Base-by-base conservation (phyloP, 495 filamentous ascomycete species). In the Penicillium paxilli region DNA sequence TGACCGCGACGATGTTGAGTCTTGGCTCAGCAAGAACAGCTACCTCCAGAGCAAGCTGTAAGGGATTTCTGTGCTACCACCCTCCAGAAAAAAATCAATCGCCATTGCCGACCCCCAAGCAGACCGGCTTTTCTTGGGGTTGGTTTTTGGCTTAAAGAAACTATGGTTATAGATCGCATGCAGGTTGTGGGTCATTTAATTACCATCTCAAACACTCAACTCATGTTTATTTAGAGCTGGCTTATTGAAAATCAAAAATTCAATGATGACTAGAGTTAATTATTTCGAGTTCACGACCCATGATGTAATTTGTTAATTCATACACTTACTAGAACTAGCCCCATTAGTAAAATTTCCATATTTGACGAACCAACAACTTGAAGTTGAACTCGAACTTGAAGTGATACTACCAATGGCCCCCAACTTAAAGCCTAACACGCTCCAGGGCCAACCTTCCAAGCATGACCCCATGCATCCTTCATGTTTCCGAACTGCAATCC, bases 21-120 rank as follows among this genome's bases (percentile, higher is more conserved):
- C 60, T 45, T 88, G 85, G 85, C 60, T 88, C 52, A 77, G 73
- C 71, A 67, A 76, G 57, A 81, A 85, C 62, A 75, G 77, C 51
- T 85, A 82, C 62, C 61, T 83, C 20, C 63, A 65, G 48, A 69
- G 70, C 47, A 77, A 76, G 72, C 69, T 78, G 33, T 78, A 59
- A 65, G 23, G 5, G 40, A 42, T 11, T 21, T n/a, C 10, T 23
- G 19, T n/a, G 8, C 21, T 23, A 23, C 30, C 11, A 23, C 0
- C 7, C 40, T 23, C 20, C 8, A 42, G n/a, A 4, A n/a, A 17
- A 46, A 16, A 30, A 30, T 26, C 5, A 23, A 5, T 28, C n/a
- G 16, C 28, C 22, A 46, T 22, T 11, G 3, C 8, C 19, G 9
- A 6, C 17, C 40, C 40, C 10, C n/a, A 14, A 23, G 19, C 21